Evolutionary conservation across 2,329 filamentous ascomycete species (phyloP).

Genomic region (Verticillium nubilum): DNA sequence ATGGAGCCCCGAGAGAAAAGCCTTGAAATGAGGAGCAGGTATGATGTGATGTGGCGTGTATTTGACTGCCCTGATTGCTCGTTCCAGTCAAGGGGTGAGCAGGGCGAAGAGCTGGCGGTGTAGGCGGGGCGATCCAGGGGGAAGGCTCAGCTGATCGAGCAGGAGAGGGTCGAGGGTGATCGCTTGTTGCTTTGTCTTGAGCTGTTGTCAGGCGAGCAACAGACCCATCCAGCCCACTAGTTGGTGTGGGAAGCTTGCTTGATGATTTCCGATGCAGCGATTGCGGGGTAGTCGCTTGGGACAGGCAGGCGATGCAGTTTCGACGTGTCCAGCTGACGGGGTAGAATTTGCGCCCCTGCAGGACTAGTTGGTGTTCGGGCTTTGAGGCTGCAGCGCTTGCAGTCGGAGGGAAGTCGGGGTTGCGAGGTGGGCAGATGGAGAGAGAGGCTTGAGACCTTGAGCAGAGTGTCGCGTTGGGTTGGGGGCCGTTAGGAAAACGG

Average conservation of each 20-base stretch:
- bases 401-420: background rate
- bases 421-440: background rate
- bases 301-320: background rate
- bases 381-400: background rate
- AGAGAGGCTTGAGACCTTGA: background rate
- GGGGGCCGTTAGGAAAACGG: background rate
- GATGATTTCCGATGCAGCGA: background rate
- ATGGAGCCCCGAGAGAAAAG: slow-evolving; percentile 9
- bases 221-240: background rate
- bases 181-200: background rate
- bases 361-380: background rate
- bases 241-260: background rate
- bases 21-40: background rate
- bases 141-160: background rate
- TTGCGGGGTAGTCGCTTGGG: background rate
- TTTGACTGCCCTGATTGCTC: background rate
- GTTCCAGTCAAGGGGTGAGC: background rate
- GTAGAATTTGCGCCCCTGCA: background rate
- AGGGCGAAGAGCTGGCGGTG: background rate
- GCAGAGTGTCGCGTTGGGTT: background rate
- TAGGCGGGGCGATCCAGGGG: background rate
- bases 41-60: slow-evolving; percentile 3
- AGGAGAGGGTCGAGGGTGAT: background rate
- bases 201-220: background rate
- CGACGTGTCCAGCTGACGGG: background rate